Percentiles rank a stretch among this genome's conserved stretches.
Evolutionary conservation across 1,139 yeast genomes (phyloP).

Genomic region (Scheffersomyces parashehatae): DNA sequence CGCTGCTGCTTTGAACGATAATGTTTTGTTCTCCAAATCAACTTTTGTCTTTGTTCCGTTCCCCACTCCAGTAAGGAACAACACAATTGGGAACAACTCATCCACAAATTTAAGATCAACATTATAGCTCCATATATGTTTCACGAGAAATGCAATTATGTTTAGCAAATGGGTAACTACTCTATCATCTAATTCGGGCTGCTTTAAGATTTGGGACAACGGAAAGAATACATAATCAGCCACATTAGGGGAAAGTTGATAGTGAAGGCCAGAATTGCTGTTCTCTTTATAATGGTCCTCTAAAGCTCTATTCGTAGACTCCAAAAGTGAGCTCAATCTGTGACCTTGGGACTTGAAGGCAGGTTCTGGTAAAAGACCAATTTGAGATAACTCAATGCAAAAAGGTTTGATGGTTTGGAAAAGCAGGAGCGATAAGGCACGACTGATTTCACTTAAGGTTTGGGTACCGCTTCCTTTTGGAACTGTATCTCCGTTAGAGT

Average conservation of each 20-base stretch:
- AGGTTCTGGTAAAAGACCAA: slow-evolving; percentile 16
- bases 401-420: slow-evolving; percentile 33
- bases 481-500: too few species aligned
- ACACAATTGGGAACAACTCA: slow-evolving; percentile 36
- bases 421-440: slow-evolving; percentile 26
- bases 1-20: slow-evolving; percentile 22
- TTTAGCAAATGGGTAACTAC: slow-evolving; percentile 24
- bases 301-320: slow-evolving; percentile 10
- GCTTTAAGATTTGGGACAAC: slow-evolving; percentile 34
- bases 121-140: slow-evolving; percentile 34
- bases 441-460: too few species aligned
- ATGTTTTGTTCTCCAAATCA: slow-evolving; percentile 6
- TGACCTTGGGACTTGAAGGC: slow-evolving; percentile 8
- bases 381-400: slow-evolving; percentile 34
- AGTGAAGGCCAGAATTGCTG: slow-evolving; percentile 12
- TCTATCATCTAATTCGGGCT: slow-evolving; percentile 20
- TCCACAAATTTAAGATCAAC: slow-evolving; percentile 28
- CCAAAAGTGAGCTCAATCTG: slow-evolving; percentile 1
- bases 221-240: slow-evolving; percentile 49
- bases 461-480: too few species aligned
- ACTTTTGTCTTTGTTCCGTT: slow-evolving; percentile 1
- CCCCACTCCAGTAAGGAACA: slow-evolving; percentile 24
- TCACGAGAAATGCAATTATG: slow-evolving; percentile 30
- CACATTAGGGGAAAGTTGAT: slow-evolving; percentile 28
- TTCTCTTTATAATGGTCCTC: slow-evolving; percentile 16